Conservation (phyloP, 139 green algal genomes). For the Picochlorum sp. region DNA sequence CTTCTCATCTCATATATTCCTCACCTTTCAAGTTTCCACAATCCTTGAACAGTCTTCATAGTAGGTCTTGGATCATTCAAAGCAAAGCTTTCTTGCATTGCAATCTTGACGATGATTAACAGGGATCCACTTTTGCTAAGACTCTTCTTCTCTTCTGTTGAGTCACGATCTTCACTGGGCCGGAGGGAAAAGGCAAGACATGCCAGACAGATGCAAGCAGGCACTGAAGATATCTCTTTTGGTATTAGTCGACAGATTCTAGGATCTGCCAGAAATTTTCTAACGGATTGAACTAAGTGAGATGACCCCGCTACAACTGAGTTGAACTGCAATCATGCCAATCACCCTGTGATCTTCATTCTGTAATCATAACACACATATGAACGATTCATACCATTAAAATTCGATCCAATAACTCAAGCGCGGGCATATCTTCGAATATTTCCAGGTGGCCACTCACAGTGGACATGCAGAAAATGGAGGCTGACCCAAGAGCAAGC, state of each 20-base stretch:
- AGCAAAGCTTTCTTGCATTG: constrained; percentile 2
- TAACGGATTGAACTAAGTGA: not conserved
- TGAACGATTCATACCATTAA: too few relatives aligned
- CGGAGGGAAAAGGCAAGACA: constrained; percentile 12
- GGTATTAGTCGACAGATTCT: constrained; percentile 6
- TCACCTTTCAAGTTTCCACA: constrained; percentile 27
- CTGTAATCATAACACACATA: too few relatives aligned
- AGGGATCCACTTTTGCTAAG: constrained; percentile 18
- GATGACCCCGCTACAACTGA: too few relatives aligned
- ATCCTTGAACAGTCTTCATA: constrained; percentile 24
- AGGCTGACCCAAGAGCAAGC: constrained; percentile 22
- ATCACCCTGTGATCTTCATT: too few relatives aligned
- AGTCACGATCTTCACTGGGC: constrained; percentile 1
- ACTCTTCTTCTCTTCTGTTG: constrained; percentile 20
- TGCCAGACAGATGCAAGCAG: constrained; percentile 11
- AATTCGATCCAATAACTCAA: too few relatives aligned
- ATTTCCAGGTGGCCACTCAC: too few relatives aligned
- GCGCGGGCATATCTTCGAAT: too few relatives aligned
- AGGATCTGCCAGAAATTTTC: not conserved
- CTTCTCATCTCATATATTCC: not conserved
- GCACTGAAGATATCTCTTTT: constrained; percentile 6
- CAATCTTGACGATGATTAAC: constrained; percentile 15
- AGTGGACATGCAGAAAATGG: constrained; percentile 16
- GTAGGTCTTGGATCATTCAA: constrained; percentile 16
- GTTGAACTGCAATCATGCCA: too few relatives aligned